Evolutionary conservation across 2,329 filamentous ascomycete species (phyloP).

Genomic region (Hymenoscyphus fructigenus): DNA sequence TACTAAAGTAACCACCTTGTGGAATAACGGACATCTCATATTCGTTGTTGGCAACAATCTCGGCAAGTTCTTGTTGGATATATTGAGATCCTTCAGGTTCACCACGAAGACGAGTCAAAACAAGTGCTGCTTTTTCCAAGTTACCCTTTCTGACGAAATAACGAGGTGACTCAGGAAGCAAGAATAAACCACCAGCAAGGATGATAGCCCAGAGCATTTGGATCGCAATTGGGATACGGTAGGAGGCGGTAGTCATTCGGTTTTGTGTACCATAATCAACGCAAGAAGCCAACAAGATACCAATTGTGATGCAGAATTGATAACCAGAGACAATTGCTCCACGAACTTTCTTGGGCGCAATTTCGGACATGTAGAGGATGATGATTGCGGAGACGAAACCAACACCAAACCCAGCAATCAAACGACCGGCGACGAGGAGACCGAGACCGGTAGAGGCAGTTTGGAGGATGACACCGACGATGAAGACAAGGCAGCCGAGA

Average conservation of each 20-base stretch:
- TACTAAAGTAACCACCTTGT: conserved; percentile 56
- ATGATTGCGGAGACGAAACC: conserved; percentile 79
- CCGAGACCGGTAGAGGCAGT: conserved; percentile 54
- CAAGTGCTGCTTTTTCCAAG: conserved; percentile 60
- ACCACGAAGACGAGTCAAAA: conserved; percentile 69
- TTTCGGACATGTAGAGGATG: conserved; percentile 71
- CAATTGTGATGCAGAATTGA: conserved; percentile 81
- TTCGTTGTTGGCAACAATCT: conserved; percentile 87
- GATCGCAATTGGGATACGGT: conserved; percentile 77
- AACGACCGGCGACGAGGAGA: conserved; percentile 58
- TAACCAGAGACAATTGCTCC: conserved; percentile 79
- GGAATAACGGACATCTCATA: conserved; percentile 74
- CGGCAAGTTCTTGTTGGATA: conserved; percentile 75
- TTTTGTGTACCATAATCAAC: conserved; percentile 71
- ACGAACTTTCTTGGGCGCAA: conserved; percentile 67
- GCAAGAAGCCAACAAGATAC: conserved; percentile 71
- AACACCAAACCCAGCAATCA: conserved; percentile 75
- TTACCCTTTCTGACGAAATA: conserved; percentile 80
- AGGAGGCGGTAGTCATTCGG: conserved; percentile 61
- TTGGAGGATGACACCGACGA: conserved; percentile 63
- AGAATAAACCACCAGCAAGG: conserved; percentile 67
- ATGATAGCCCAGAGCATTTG: conserved; percentile 82
- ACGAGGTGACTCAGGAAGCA: conserved; percentile 82
- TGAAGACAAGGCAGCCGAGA: conserved; percentile 62
- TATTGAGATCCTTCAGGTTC: conserved; percentile 71